Evolutionary conservation across 495 filamentous ascomycete genomes (phyloP).

Genomic region (Annulohypoxylon maeteangense): DNA sequence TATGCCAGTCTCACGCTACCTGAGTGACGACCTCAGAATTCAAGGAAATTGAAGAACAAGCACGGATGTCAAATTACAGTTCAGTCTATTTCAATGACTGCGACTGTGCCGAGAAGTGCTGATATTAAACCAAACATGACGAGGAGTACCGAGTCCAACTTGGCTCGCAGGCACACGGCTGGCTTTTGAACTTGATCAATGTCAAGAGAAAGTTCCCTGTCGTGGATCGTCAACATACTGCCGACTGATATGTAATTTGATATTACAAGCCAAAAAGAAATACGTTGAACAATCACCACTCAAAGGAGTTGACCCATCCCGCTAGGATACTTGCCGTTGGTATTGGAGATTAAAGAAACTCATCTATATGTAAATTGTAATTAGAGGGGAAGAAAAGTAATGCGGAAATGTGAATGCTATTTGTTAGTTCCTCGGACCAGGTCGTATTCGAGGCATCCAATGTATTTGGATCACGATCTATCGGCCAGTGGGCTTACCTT

Average conservation of each 20-base stretch:
- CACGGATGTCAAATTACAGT: slow-evolving; percentile 99
- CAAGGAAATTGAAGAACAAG: slow-evolving; percentile 53
- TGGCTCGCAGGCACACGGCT: slow-evolving; percentile 45
- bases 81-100: slow-evolving; percentile 80
- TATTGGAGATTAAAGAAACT: too few species aligned
- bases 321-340: too few species aligned
- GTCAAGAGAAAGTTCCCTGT: slow-evolving; percentile 29
- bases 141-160: slow-evolving; percentile 49
- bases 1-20: not conserved
- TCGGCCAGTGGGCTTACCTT: too few species aligned
- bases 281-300: too few species aligned
- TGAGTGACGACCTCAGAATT: too few species aligned
- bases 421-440: not conserved
- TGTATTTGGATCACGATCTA: too few species aligned
- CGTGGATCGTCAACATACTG: slow-evolving; percentile 46
- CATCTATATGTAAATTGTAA: too few species aligned
- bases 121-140: slow-evolving; percentile 57
- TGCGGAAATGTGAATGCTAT: not conserved
- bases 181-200: slow-evolving; percentile 37
- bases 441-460: not conserved
- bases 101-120: slow-evolving; percentile 90
- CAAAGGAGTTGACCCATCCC: too few species aligned
- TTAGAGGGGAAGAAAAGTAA: not conserved
- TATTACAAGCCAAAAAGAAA: too few species aligned
- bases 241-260: not conserved